Percentiles rank a stretch among this genome's conserved stretches.
Evolutionary conservation across 2,329 filamentous ascomycete species (phyloP).

Genomic region (Talaromyces amestolkiae): DNA sequence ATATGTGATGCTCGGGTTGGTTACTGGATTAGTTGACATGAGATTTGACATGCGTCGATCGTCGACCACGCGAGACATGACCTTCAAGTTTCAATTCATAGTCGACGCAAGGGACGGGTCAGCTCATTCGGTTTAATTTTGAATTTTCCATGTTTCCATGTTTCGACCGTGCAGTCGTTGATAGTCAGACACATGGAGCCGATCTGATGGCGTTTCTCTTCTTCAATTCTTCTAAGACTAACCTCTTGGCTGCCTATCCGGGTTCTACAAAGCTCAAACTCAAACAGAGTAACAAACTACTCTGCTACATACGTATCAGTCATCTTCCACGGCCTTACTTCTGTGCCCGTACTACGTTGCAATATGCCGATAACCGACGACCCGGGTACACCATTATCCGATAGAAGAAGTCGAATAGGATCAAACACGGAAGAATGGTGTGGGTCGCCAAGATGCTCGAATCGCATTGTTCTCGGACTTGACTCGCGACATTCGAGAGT

Average conservation of each 20-base stretch:
- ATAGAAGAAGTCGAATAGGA: background rate
- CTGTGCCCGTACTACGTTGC: background rate
- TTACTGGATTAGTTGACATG: background rate
- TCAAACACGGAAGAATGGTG: background rate
- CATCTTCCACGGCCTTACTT: background rate
- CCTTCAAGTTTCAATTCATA: background rate
- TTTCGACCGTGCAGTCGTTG: background rate
- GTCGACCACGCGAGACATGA: background rate
- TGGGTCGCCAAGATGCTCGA: background rate
- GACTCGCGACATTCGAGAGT: background rate
- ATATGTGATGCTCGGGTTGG: background rate
- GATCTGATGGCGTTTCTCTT: background rate
- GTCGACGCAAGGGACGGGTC: background rate
- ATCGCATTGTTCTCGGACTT: background rate
- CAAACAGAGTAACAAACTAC: background rate
- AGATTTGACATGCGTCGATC: background rate
- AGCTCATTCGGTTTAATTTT: too few relatives aligned
- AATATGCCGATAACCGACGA: background rate
- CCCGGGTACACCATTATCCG: background rate
- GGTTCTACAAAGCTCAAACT: background rate
- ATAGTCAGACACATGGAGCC: background rate
- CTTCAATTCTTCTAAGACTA: constrained; percentile 2
- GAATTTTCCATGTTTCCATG: background rate
- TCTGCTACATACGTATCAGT: background rate
- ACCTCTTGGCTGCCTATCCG: constrained; percentile 1